Conservation (phyloP, 495 filamentous ascomycete genomes). For the Penicillium steckii region DNA sequence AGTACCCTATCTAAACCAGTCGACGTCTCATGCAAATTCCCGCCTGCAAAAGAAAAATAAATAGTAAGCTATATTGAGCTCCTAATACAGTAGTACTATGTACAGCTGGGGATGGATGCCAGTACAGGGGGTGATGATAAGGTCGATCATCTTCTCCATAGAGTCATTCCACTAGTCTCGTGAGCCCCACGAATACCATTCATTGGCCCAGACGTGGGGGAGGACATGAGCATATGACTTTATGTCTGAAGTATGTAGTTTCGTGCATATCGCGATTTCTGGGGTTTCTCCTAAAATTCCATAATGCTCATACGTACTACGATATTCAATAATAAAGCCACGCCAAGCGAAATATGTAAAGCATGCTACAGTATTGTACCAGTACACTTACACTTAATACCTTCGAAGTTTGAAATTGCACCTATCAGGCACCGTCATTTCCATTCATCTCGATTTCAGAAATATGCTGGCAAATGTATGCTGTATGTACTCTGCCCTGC, state of each 20-base stretch:
- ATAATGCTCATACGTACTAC: not conserved
- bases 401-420: no score
- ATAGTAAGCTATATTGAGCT: no score
- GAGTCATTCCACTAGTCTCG: slow-evolving; percentile 12
- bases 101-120: not conserved
- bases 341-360: no score
- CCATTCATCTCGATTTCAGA: no score
- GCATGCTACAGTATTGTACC: no score
- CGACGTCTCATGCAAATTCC: slow-evolving; percentile 6
- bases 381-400: no score
- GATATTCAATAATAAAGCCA: no score
- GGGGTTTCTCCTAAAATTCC: not conserved
- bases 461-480: no score
- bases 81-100: no score
- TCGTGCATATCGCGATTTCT: not conserved
- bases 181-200: slow-evolving; percentile 6
- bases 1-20: not conserved
- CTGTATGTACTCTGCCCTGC: no score
- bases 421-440: no score
- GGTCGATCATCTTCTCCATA: slow-evolving; percentile 2
- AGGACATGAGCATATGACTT: slow-evolving; percentile 6
- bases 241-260: not conserved
- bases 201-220: slow-evolving; percentile 4
- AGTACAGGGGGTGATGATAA: not conserved
- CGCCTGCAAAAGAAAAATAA: slow-evolving; percentile 1